A percentile compares a stretch with the other conserved stretches of the same genome.
phyloP scores from a whole-genome alignment of 192 early-diverging fungal genomes.

The Mortierella hygrophila region DNA sequence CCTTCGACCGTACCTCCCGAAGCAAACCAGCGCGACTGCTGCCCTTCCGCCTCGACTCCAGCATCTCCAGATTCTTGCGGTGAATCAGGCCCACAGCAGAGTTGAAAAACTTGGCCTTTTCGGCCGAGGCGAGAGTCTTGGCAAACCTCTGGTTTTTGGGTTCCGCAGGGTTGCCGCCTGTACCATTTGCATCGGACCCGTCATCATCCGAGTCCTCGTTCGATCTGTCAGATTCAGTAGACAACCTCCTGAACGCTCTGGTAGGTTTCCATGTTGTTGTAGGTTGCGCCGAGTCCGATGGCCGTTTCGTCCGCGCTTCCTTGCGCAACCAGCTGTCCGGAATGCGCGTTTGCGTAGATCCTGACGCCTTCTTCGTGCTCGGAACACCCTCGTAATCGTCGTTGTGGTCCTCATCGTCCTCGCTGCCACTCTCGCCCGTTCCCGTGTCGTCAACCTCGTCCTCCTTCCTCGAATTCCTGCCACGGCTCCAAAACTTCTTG shows the following conservation, averaged over 20 bases:
- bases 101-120: slow-evolving; percentile 36
- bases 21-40: not conserved
- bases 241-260: not conserved
- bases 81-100: slow-evolving; percentile 24
- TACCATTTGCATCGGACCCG: not conserved
- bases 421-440: slow-evolving; percentile 12
- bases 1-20: slow-evolving; percentile 6
- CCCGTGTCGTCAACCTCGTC: slow-evolving; percentile 26
- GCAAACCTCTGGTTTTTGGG: slow-evolving; percentile 17
- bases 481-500: slow-evolving; percentile 36
- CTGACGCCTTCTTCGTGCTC: not conserved
- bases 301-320: not conserved
- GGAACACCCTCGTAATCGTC: not conserved
- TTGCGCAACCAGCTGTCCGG: slow-evolving; percentile 3
- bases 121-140: slow-evolving; percentile 11
- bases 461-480: slow-evolving; percentile 42
- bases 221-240: not conserved
- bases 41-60: slow-evolving; percentile 8
- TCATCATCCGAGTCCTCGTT: not conserved
- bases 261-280: not conserved
- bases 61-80: slow-evolving; percentile 25
- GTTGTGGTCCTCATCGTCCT: not conserved
- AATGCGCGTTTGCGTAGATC: not conserved
- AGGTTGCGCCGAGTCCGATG: not conserved
- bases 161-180: not conserved